Evolutionary conservation across 2,329 filamentous ascomycete genomes (phyloP).

Genomic region (Apiospora aurea): DNA sequence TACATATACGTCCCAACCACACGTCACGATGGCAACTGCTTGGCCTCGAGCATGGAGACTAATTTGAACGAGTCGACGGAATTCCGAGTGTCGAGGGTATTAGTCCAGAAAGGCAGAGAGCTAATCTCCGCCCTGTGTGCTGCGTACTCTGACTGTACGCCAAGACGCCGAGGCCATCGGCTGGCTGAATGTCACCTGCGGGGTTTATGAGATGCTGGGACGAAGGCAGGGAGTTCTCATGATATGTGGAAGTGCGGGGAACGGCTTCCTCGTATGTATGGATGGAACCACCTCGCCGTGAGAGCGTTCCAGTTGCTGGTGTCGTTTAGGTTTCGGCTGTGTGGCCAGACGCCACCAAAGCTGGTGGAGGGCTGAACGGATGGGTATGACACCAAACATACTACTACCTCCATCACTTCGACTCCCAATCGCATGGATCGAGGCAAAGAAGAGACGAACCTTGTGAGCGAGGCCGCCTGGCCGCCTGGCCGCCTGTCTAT

Average conservation of each 20-base stretch:
- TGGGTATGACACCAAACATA: neutral
- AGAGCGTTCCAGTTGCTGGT: neutral
- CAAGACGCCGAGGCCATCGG: neutral
- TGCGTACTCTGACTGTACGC: neutral
- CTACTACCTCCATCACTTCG: neutral
- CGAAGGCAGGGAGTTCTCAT: neutral
- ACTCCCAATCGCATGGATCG: neutral
- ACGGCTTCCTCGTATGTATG: neutral
- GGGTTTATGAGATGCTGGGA: neutral
- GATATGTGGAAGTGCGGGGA: neutral
- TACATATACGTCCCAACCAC: neutral
- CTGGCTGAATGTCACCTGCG: neutral
- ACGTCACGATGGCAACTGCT: neutral
- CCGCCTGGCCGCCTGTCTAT: neutral
- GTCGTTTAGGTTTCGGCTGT: neutral
- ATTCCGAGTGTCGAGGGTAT: neutral
- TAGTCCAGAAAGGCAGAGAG: neutral
- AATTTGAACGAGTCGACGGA: neutral
- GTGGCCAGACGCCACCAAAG: neutral
- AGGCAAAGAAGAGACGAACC: slow-evolving; percentile 19
- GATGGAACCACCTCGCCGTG: slow-evolving; percentile 1
- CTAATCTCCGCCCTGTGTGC: neutral
- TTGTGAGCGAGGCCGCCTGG: neutral
- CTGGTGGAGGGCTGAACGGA: too few relatives aligned
- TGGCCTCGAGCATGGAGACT: neutral